These are phyloP conservation scores for Crotalaria pallida DNA, from an alignment of 306 rosid genomes.

Conservation along the genomic window DNA sequence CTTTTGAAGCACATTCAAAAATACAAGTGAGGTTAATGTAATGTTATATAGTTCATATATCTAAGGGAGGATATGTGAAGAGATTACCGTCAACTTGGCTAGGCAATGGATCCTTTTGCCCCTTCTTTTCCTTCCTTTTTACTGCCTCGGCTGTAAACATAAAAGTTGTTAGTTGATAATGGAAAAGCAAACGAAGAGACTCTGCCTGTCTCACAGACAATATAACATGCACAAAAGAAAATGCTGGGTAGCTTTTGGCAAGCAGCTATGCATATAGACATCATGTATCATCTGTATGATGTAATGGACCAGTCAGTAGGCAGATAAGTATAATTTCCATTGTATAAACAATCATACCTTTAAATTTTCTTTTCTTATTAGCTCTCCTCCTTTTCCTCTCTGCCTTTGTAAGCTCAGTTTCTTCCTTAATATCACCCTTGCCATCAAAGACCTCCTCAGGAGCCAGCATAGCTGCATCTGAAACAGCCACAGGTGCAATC, in stretches of 20 bases:
- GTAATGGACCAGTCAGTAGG: slow-evolving; percentile 5
- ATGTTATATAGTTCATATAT: background rate
- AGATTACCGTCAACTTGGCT: slow-evolving; percentile 39
- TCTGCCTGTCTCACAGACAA: background rate
- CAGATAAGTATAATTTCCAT: slow-evolving; percentile 10
- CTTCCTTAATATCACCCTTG: slow-evolving; percentile 91
- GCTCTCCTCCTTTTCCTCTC: slow-evolving; percentile 95
- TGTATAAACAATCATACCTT: slow-evolving; percentile 43
- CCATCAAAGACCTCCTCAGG: slow-evolving; percentile 96
- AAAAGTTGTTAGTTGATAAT: slow-evolving; percentile 13
- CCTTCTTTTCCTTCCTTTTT: slow-evolving; percentile 43
- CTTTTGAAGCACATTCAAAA: background rate
- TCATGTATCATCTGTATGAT: background rate
- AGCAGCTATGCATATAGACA: slow-evolving; percentile 6
- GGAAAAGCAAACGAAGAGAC: slow-evolving; percentile 5
- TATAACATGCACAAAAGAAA: background rate
- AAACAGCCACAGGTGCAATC: slow-evolving; percentile 94
- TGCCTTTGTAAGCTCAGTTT: slow-evolving; percentile 72
- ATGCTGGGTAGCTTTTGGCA: slow-evolving; percentile 8
- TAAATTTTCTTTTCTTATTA: slow-evolving; percentile 76
- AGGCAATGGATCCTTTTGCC: slow-evolving; percentile 14
- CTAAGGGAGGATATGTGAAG: background rate
- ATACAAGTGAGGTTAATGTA: background rate
- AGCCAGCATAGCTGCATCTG: slow-evolving; percentile 98
- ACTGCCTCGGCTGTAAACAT: slow-evolving; percentile 52